These are phyloP conservation scores for Colletotrichum chrysophilum DNA, from an alignment of 2,329 filamentous ascomycete species.

Conservation along the genomic window DNA sequence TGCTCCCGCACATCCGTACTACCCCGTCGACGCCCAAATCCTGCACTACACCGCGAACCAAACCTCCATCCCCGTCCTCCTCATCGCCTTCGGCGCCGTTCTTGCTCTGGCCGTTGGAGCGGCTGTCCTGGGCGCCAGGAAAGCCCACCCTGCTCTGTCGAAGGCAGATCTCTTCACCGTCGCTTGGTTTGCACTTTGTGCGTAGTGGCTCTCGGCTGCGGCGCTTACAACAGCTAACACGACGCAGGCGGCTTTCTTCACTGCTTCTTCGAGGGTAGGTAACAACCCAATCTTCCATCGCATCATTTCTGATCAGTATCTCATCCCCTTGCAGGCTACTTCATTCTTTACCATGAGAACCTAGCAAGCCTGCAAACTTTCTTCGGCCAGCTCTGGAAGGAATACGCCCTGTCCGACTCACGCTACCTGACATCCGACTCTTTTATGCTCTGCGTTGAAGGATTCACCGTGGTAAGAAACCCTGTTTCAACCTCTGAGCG, in stretches of 20 bases:
- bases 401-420: slow-evolving; percentile 87
- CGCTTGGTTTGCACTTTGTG: slow-evolving; percentile 62
- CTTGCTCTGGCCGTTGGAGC: slow-evolving; percentile 39
- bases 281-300: not conserved
- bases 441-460: slow-evolving; percentile 88
- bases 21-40: slow-evolving; percentile 48
- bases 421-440: slow-evolving; percentile 82
- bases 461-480: slow-evolving; percentile 72
- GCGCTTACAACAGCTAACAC: slow-evolving; percentile 13
- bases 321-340: slow-evolving; percentile 63
- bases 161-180: slow-evolving; percentile 47
- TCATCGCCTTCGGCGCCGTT: slow-evolving; percentile 41
- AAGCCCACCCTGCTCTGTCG: slow-evolving; percentile 34
- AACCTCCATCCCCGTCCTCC: slow-evolving; percentile 40
- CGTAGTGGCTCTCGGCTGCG: slow-evolving; percentile 26
- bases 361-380: slow-evolving; percentile 74
- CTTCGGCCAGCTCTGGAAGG: slow-evolving; percentile 90
- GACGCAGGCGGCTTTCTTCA: slow-evolving; percentile 70
- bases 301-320: not conserved
- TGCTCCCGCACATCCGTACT: slow-evolving; percentile 51
- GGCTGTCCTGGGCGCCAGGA: slow-evolving; percentile 34
- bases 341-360: slow-evolving; percentile 69
- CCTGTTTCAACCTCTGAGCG: not conserved
- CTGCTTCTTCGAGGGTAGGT: slow-evolving; percentile 77
- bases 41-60: slow-evolving; percentile 51